Evolutionary conservation across 176 grass and related monocot genomes (phyloP).

Genomic region (Carex cristatella): DNA sequence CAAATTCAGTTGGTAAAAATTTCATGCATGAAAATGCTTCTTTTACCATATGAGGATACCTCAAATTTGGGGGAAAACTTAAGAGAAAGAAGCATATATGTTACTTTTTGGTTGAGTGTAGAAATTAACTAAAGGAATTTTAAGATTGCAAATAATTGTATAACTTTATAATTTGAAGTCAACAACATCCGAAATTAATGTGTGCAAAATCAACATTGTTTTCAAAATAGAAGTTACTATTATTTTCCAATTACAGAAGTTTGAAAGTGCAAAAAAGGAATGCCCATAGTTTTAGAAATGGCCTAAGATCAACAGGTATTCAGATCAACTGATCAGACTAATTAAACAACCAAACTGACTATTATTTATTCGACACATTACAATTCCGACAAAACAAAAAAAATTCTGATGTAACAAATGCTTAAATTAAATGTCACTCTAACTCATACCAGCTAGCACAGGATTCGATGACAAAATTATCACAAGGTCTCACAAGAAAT

Average conservation of each 20-base stretch:
- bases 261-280: background rate
- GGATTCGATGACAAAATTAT: conserved; percentile 9
- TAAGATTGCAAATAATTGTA: background rate
- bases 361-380: background rate
- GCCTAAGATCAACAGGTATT: background rate
- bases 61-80: background rate
- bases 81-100: background rate
- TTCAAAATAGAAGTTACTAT: background rate
- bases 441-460: background rate
- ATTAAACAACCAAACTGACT: background rate
- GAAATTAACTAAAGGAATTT: background rate
- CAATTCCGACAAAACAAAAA: background rate
- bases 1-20: background rate
- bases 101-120: background rate
- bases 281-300: background rate
- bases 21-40: background rate
- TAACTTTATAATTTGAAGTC: background rate
- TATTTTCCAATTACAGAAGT: background rate
- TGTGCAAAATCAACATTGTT: background rate
- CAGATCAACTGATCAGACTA: conserved; percentile 14
- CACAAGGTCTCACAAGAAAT: background rate
- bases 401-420: background rate
- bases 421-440: background rate
- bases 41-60: background rate
- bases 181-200: background rate